Evolutionary conservation across 2,329 filamentous ascomycete genomes (phyloP).

Genomic region (Nemania serpens): DNA sequence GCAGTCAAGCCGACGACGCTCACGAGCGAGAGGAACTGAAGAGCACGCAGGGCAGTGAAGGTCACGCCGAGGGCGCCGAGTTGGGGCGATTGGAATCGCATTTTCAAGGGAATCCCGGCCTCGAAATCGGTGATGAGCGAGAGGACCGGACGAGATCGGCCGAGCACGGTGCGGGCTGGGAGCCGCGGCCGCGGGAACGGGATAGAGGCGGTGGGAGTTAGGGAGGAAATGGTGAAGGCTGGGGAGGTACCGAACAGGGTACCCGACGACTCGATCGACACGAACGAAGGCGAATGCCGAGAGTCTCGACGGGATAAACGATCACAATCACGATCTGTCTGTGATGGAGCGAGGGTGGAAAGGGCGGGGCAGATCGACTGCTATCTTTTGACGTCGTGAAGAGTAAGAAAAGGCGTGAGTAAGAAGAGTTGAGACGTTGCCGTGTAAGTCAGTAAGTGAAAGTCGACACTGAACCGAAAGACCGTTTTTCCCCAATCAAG

Average conservation of each 20-base stretch:
- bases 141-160: constrained; percentile 45
- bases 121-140: constrained; percentile 47
- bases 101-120: constrained; percentile 43
- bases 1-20: constrained; percentile 78
- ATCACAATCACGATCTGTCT: no score
- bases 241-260: constrained; percentile 32
- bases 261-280: constrained; percentile 14
- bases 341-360: constrained; percentile 11
- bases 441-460: constrained; percentile 27
- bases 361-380: constrained; percentile 20
- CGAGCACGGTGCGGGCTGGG: constrained; percentile 47
- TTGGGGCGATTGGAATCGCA: constrained; percentile 53
- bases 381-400: constrained; percentile 18
- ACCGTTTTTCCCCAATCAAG: constrained; percentile 30
- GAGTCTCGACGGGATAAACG: no score
- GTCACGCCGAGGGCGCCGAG: constrained; percentile 77
- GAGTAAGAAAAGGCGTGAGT: constrained; percentile 7
- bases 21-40: constrained; percentile 74
- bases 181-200: constrained; percentile 49
- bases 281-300: constrained; percentile 24
- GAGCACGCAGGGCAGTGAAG: constrained; percentile 73
- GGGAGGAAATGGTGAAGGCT: constrained; percentile 41
- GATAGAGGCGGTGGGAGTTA: constrained; percentile 42
- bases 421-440: constrained; percentile 13
- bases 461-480: constrained; percentile 32